A percentile compares a stretch with the other conserved stretches of the same genome.
phyloP scores from a whole-genome alignment of 176 grass and related monocot genomes.

The Hyparrhenia diplandra region DNA sequence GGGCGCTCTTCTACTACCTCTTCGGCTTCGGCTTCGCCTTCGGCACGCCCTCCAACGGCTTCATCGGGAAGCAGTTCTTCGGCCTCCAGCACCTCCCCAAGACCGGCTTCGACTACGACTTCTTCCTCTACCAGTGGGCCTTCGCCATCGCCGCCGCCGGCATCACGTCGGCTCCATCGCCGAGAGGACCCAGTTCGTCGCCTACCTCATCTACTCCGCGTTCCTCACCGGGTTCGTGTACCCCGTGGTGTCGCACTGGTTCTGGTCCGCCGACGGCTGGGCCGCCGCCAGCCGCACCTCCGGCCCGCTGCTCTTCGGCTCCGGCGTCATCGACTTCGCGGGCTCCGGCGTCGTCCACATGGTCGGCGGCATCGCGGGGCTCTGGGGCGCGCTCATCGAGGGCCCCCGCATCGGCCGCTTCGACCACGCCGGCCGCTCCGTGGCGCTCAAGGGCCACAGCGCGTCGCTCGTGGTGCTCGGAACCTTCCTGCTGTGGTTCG shows the following conservation, averaged over 20 bases:
- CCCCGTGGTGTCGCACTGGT: constrained; percentile 90
- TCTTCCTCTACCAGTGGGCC: constrained; percentile 97
- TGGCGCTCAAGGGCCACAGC: constrained; percentile 81
- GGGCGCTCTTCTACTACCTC: constrained; percentile 91
- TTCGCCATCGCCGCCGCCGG: constrained; percentile 98
- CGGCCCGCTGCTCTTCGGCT: constrained; percentile 63
- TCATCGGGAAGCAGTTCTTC: constrained; percentile 94
- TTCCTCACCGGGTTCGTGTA: constrained; percentile 95
- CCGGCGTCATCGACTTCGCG: constrained; percentile 94
- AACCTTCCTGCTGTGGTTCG: constrained; percentile 94
- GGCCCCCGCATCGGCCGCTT: constrained; percentile 84
- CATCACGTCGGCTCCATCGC: constrained; percentile 92
- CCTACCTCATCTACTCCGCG: constrained; percentile 89
- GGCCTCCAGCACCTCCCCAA: constrained; percentile 64
- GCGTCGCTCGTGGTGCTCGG: constrained; percentile 90
- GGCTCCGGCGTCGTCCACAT: constrained; percentile 95
- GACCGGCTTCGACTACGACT: constrained; percentile 68
- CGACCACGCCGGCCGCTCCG: constrained; percentile 66
- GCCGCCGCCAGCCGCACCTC: constrained; percentile 45
- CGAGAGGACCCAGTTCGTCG: constrained; percentile 89
- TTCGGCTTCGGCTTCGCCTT: constrained; percentile 97
- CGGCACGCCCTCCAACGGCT: constrained; percentile 76
- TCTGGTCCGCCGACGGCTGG: constrained; percentile 88
- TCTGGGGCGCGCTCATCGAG: constrained; percentile 95
- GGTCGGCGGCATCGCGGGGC: constrained; percentile 82